Evolutionary conservation across 176 grass and related monocot genomes (phyloP), one percentile per base, ranked within the genome.

Genomic region (Oryza glaberrima): DNA sequence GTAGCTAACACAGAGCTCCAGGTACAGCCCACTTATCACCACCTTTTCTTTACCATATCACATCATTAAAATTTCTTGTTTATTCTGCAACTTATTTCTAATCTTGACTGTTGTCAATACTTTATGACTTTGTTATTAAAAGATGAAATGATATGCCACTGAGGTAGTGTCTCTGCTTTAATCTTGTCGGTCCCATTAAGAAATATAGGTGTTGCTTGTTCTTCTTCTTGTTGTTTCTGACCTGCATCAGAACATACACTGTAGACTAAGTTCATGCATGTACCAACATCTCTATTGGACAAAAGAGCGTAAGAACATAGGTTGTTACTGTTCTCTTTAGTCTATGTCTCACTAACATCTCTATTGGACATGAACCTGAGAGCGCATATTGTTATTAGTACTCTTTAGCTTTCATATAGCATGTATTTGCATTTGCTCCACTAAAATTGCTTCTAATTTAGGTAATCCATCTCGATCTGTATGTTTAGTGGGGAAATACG

Each of bases 11-110:
- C 10, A 84, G 23, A 60, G 72, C 49, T 75, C 19, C 25, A 77
- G 74, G 26, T 79, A 76, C 30, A 76, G 51, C 75, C 17, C 90
- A 90, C 82, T 85, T 89, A 95, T 82, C 90, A 87, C 67, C 13
- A 69, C 60, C 52, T 85, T 88, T 86, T 81, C 68, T 19, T 79
- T 86, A 73, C 56, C 43, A 72, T 87, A 80, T 79, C 78, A 73
- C 54, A 68, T 58, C 73, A 46, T 49, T 81, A 68, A 75, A 0
- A 23, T 90, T 91, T 90, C 26, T 54, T 81, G 51, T 90, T 86
- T 58, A 45, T 69, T 60, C 67, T 28, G 74, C 66, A 87, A 78
- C 58, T 65, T 70, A 45, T 74, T 82, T 15, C 65, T 69, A 79
- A 72, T 71, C 15, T 66, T 64, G 11, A 61, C 1, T 41, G 40